phyloP scores from a whole-genome alignment of 1,284 basidiomycete species.

The Melampsora larici-populina region DNA sequence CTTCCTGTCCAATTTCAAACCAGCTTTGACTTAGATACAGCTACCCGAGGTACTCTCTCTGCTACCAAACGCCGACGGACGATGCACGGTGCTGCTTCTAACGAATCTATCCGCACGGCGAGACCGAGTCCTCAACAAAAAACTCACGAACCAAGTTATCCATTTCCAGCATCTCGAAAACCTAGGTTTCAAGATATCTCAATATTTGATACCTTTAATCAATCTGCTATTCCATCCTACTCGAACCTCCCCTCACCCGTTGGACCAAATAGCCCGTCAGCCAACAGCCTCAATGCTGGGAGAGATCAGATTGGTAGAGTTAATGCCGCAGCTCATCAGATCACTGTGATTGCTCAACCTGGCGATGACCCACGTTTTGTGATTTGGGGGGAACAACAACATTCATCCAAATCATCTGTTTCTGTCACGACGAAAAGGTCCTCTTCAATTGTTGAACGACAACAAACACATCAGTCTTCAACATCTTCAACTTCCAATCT shows the following conservation, averaged over 20 bases:
- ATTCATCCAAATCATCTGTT: not conserved
- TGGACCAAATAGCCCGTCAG: conserved; percentile 9
- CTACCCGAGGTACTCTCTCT: not conserved
- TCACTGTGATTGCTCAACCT: conserved; percentile 56
- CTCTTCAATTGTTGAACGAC: conserved; percentile 20
- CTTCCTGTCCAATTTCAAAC: conserved; percentile 7
- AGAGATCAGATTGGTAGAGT: conserved; percentile 37
- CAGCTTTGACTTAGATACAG: not conserved
- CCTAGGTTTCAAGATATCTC: conserved; percentile 20
- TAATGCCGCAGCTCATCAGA: conserved; percentile 41
- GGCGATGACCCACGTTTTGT: conserved; percentile 79
- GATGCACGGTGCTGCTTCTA: conserved; percentile 46
- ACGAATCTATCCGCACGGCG: conserved; percentile 48
- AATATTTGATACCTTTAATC: conserved; percentile 32
- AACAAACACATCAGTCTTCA: conserved; percentile 10
- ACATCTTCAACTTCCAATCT: conserved; percentile 23
- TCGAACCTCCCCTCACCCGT: conserved; percentile 16
- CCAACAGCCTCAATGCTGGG: conserved; percentile 44
- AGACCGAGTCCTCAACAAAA: conserved; percentile 41
- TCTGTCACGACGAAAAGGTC: conserved; percentile 14
- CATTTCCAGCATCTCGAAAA: conserved; percentile 24
- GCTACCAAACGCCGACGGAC: not conserved
- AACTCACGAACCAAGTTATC: not conserved
- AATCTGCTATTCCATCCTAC: conserved; percentile 5
- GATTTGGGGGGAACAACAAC: conserved; percentile 64